Base-by-base conservation (phyloP, 352 stramenopile species). In the Phytophthora nicotianae region DNA sequence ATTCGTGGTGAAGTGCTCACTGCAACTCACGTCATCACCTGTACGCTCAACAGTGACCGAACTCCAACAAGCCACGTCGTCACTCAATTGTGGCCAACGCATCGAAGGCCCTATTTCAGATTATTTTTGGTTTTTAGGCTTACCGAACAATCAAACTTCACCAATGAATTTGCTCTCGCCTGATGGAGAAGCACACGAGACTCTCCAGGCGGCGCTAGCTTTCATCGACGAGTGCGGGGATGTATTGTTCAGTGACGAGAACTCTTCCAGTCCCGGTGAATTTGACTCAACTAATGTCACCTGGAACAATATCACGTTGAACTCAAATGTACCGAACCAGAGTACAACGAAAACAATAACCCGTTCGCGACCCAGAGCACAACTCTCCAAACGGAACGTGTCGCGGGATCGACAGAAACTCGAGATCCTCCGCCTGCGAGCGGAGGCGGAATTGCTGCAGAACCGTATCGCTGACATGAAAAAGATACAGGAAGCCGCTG, bases 321-420 rank as follows among this genome's bases (percentile, higher is more conserved):
- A 24, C 20, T 5, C 14, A 19, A 19, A n/a, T n/a, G n/a, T n/a
- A n/a, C n/a, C n/a, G n/a, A n/a, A n/a, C n/a, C n/a, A n/a, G 38
- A 24, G 26, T 13, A 45, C 38, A 45, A 5, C n/a, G 3, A 23
- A 24, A 16, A 24, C 38, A 23, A 24, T 13, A 35, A 8, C 5
- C 5, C 35, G 35, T 19, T 20, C 35, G n/a, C 35, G 13, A 42
- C 2, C 13, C 5, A 45, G 24, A 13, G 38, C 5, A 4, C 4
- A 23, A 45, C 19, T 4, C 38, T 4, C 38, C 7, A 38, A 45
- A 26, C 21, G 50, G 21, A 57, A 57, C 6, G 33, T 14, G 10
- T 57, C 50, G 7, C 50, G 50, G 20, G 50, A 57, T 26, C 50
- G 50, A 37, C 50, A 57, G 20, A 21, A 38, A 17, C 16, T 57